phyloP scores from a whole-genome alignment of 2,329 filamentous ascomycete genomes.

The Curvularia verruculosa region DNA sequence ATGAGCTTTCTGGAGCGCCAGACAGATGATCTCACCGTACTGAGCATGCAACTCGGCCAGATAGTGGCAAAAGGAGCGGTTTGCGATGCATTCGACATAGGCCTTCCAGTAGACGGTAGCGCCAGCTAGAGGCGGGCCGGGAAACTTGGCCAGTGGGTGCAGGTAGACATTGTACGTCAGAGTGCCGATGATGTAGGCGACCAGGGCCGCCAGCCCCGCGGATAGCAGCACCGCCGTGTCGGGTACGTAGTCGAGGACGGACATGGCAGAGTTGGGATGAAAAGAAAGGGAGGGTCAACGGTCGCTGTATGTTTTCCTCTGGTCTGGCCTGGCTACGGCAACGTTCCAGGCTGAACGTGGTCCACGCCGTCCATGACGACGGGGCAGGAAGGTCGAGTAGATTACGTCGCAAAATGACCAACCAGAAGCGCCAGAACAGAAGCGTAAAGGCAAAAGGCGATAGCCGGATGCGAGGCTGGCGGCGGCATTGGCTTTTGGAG shows the following conservation, averaged over 20 bases:
- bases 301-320: background rate
- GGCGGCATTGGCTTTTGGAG: background rate
- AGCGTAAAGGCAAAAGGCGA: background rate
- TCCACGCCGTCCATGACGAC: background rate
- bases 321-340: background rate
- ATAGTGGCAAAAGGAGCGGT: slow-evolving; percentile 37
- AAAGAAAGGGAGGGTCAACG: background rate
- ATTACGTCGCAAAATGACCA: background rate
- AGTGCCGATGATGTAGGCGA: slow-evolving; percentile 24
- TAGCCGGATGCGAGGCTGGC: background rate
- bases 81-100: slow-evolving; percentile 35
- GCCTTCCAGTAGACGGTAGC: slow-evolving; percentile 38
- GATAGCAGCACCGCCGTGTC: slow-evolving; percentile 17
- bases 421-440: background rate
- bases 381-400: background rate
- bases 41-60: slow-evolving; percentile 34
- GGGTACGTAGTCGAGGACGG: slow-evolving; percentile 3
- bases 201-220: slow-evolving; percentile 16
- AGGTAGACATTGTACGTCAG: slow-evolving; percentile 49
- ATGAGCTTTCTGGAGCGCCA: background rate
- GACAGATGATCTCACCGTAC: slow-evolving; percentile 30
- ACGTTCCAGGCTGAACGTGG: background rate
- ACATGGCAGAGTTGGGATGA: background rate
- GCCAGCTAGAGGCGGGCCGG: slow-evolving; percentile 47
- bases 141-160: slow-evolving; percentile 52